Evolutionary conservation across 2,329 filamentous ascomycete species (phyloP), one percentile per base, ranked within the genome.

Genomic region (Karstenula rhodostoma): DNA sequence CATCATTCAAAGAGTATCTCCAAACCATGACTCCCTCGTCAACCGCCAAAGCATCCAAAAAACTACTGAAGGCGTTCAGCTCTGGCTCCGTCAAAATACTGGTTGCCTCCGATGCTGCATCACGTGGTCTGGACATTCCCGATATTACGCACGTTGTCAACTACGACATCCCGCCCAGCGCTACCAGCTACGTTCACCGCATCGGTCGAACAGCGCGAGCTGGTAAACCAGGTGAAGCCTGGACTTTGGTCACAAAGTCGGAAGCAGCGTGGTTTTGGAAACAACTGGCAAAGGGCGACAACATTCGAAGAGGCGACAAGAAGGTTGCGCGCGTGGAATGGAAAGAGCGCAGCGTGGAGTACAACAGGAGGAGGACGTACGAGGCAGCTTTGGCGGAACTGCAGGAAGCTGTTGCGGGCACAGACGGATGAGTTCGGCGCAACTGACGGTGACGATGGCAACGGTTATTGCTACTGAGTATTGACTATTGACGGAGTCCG

Each of bases 221-320:
- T 0, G 93, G 91, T 1, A 87, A 88, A 57, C 67, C 80, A 1
- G 94, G 94, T 1, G 84, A 88, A 50, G 93, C 94, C 0, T 97
- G 93, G 92, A 97, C 93, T 0, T 80, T 99, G 13, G 89, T 96
- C 51, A 90, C 89, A 4, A 90, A 93, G 68, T 85, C 86, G 2
- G 94, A 99, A 79, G 93, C 89, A 23, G 87, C 90, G 47, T 97
- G 95, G 94, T 99, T 98, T 79, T 93, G 92, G 86, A 90, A 90
- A 60, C 90, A 91, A 68, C 89, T 98, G 63, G 90, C 88, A 1
- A 85, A 84, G 58, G 81, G 82, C 5, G 73, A 78, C 25, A 84
- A 83, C 59, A 82, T 89, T 4, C 76, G 79, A 59, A 81, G 86
- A 51, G 74, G 73, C 3, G 73, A 64, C 3, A 76, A 72, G 58